phyloP scores from a whole-genome alignment of 805 yeast species.

The Candida stauntonica region DNA sequence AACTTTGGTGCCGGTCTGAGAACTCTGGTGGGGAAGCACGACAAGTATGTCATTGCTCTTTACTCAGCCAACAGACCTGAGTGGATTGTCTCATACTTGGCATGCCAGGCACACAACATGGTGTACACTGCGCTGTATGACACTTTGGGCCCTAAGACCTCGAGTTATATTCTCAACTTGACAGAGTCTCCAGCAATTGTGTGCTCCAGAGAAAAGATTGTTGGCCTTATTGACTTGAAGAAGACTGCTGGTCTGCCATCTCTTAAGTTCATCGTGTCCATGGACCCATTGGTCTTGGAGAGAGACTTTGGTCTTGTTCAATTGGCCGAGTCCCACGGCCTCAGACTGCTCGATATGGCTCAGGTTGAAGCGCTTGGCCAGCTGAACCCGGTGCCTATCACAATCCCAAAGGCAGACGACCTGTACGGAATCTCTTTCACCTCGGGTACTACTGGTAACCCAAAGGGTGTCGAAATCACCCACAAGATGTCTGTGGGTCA shows the following conservation, averaged over 20 bases:
- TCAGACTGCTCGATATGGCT: constrained; percentile 34
- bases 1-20: constrained; percentile 42
- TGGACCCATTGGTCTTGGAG: constrained; percentile 37
- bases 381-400: constrained; percentile 32
- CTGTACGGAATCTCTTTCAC: constrained; percentile 55
- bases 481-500: constrained; percentile 42
- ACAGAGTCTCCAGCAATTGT: constrained; percentile 51
- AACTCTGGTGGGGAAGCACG: constrained; percentile 14
- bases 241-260: constrained; percentile 22
- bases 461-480: constrained; percentile 53
- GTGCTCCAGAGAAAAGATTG: constrained; percentile 42
- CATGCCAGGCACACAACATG: constrained; percentile 46
- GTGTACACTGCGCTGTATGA: constrained; percentile 40
- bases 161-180: constrained; percentile 46
- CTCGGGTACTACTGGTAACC: constrained; percentile 63
- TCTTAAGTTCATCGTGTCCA: constrained; percentile 42
- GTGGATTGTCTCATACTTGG: constrained; percentile 57
- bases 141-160: constrained; percentile 44
- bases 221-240: constrained; percentile 38
- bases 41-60: constrained; percentile 39
- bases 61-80: constrained; percentile 47
- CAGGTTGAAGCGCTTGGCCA: constrained; percentile 32
- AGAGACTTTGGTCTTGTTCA: constrained; percentile 25
- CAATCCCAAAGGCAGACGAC: constrained; percentile 34
- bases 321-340: constrained; percentile 19